Evolutionary conservation across 148 eudicot species (phyloP).

Genomic region (Heliosperma pusillum): DNA sequence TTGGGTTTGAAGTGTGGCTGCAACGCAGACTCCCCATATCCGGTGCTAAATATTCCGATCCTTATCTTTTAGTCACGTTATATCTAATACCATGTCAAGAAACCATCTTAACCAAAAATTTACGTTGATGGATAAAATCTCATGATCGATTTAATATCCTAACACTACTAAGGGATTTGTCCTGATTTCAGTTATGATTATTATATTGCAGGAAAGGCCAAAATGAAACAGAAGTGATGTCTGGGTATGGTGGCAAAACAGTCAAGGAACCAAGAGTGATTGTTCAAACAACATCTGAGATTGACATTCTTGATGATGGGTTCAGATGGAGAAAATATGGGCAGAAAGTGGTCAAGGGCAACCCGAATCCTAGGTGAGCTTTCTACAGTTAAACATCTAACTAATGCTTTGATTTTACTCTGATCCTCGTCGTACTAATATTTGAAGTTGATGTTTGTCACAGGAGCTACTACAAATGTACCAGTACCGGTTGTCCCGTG

Average conservation of each 20-base stretch:
- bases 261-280: conserved; percentile 71
- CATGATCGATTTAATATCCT: no score
- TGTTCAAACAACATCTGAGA: conserved; percentile 78
- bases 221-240: conserved; percentile 56
- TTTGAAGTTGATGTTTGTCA: background rate
- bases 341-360: conserved; percentile 83
- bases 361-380: conserved; percentile 70
- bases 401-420: background rate
- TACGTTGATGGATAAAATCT: no score
- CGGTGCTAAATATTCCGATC: no score
- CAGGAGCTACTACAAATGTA: conserved; percentile 91
- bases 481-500: conserved; percentile 57
- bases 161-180: no score
- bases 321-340: conserved; percentile 82
- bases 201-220: conserved; percentile 58
- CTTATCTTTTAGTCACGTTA: no score
- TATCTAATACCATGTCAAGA: no score
- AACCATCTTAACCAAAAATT: no score
- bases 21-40: no score
- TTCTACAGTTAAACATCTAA: background rate
- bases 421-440: background rate
- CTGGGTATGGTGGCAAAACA: conserved; percentile 57
- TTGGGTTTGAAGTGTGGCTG: no score
- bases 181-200: no score
- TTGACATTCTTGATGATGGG: conserved; percentile 76